These are phyloP conservation scores for Pythium aristosporum DNA, from an alignment of 352 stramenopile genomes.

Conservation along the genomic window DNA sequence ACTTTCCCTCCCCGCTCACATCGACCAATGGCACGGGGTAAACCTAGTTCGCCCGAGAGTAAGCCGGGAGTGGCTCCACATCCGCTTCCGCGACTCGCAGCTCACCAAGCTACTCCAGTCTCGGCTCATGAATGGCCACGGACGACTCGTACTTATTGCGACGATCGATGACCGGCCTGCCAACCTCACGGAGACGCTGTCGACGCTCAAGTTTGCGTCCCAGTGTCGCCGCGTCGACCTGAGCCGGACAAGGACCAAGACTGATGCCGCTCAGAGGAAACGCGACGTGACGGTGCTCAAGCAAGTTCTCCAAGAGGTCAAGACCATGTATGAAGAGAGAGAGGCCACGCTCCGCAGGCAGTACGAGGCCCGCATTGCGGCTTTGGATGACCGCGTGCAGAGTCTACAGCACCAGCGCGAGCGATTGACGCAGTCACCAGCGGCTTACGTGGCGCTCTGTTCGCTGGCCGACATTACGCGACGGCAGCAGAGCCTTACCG, in stretches of 20 bases:
- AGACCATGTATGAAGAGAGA: constrained; percentile 48
- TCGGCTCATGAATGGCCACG: constrained; percentile 41
- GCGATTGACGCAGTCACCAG: constrained; percentile 1
- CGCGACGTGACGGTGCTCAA: constrained; percentile 38
- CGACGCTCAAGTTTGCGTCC: constrained; percentile 73
- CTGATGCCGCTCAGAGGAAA: constrained; percentile 13
- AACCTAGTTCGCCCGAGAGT: not conserved
- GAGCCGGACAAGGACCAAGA: constrained; percentile 17
- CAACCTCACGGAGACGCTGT: constrained; percentile 66
- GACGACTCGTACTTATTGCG: constrained; percentile 57
- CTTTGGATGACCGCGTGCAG: constrained; percentile 30
- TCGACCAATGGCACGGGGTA: not conserved
- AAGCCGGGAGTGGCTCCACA: constrained; percentile 14
- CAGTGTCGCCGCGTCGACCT: constrained; percentile 64
- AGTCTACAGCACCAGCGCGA: not conserved
- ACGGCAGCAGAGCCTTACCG: not conserved
- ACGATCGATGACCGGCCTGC: constrained; percentile 54
- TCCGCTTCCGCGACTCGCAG: constrained; percentile 72
- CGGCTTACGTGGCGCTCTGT: constrained; percentile 49
- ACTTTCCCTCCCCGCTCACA: not conserved
- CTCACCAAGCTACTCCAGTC: constrained; percentile 70
- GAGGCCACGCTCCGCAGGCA: constrained; percentile 42
- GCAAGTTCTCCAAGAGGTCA: constrained; percentile 51
- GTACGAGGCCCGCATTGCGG: constrained; percentile 41
- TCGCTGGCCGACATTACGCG: constrained; percentile 37